Evolutionary conservation across 257 asterid species (phyloP).

Genomic region (Plantago elongata): DNA sequence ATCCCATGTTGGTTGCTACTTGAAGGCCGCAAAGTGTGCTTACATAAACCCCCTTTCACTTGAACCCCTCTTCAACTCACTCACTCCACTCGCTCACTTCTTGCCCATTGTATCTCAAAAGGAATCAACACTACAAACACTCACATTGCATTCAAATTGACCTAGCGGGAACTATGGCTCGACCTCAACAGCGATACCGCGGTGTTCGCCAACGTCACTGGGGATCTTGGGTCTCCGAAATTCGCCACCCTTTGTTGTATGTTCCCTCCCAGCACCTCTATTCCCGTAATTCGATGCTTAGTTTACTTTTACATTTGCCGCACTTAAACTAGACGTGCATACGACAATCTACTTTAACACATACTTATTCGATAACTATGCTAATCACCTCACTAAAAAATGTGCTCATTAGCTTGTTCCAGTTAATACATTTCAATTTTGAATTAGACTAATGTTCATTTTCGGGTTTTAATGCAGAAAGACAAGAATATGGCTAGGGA

Average conservation of each 20-base stretch:
- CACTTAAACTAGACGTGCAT: no score
- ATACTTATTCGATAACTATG: no score
- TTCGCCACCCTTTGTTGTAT: constrained; percentile 89
- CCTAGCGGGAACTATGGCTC: constrained; percentile 35
- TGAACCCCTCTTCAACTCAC: constrained; percentile 12
- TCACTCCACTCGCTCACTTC: background rate
- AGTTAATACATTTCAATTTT: no score
- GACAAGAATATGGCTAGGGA: constrained; percentile 91
- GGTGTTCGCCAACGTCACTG: constrained; percentile 96
- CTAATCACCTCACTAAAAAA: no score
- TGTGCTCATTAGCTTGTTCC: no score
- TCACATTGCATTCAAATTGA: background rate
- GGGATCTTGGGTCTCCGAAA: constrained; percentile 99
- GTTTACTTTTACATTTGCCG: background rate
- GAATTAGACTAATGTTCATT: no score
- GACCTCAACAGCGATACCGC: constrained; percentile 68
- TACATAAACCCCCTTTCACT: constrained; percentile 34
- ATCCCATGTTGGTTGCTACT: constrained; percentile 34
- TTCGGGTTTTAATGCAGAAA: constrained; percentile 36
- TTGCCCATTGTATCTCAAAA: constrained; percentile 14
- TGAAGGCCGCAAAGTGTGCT: constrained; percentile 56
- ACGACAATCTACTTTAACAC: no score
- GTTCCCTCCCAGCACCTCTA: background rate
- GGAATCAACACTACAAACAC: background rate
- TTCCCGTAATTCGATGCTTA: background rate